These are phyloP conservation scores for Pleoardoris graminearum DNA, from an alignment of 2,329 filamentous ascomycete genomes.

Conservation along the genomic window DNA sequence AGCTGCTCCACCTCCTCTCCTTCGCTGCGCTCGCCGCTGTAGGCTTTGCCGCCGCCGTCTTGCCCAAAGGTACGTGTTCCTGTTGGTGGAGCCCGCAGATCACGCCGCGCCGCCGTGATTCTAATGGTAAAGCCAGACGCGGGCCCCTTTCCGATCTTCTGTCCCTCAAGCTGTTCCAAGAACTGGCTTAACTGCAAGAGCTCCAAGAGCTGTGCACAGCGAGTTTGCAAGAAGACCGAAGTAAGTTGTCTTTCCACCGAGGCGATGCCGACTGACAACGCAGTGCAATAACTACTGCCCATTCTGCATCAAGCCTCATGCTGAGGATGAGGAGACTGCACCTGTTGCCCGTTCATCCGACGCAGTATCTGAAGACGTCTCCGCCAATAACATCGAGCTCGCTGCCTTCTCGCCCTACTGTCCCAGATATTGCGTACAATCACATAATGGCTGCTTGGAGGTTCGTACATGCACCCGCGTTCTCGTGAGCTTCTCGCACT, in stretches of 20 bases:
- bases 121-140: not conserved
- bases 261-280: too few relatives aligned
- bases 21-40: conserved; percentile 5
- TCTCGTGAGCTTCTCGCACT: not conserved
- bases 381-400: not conserved
- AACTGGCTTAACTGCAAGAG: too few relatives aligned
- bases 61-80: not conserved
- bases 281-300: too few relatives aligned
- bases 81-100: too few relatives aligned
- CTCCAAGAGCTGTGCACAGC: too few relatives aligned
- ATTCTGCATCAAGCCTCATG: too few relatives aligned
- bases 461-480: not conserved
- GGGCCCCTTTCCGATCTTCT: not conserved
- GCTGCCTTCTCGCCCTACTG: not conserved
- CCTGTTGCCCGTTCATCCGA: too few relatives aligned
- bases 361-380: not conserved
- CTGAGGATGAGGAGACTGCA: not conserved
- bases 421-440: not conserved
- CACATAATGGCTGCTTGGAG: not conserved
- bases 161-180: too few relatives aligned
- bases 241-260: too few relatives aligned
- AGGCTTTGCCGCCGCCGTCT: not conserved
- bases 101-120: too few relatives aligned
- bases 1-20: conserved; percentile 5
- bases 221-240: too few relatives aligned